These are phyloP conservation scores for Nemania bipapillata DNA, from an alignment of 2,329 filamentous ascomycete species.

Conservation along the genomic window DNA sequence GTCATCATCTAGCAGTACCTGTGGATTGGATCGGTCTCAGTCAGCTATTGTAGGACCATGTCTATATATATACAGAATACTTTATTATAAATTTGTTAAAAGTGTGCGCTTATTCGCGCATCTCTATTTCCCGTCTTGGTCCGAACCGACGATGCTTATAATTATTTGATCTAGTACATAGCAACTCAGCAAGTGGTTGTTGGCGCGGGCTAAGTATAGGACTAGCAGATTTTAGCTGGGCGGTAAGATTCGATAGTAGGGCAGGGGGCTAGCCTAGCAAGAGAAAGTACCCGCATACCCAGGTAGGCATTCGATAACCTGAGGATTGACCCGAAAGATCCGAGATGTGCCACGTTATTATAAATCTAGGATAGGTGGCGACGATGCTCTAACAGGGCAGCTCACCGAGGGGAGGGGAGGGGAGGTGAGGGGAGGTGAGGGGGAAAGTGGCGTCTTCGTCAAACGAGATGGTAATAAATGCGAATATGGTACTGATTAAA, in stretches of 20 bases:
- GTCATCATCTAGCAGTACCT: background rate
- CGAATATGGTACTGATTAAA: conserved; percentile 5
- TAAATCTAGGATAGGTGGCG: background rate
- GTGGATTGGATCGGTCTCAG: background rate
- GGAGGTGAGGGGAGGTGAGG: too few species aligned
- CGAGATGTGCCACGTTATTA: background rate
- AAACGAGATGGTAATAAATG: background rate
- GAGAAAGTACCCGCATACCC: too few species aligned
- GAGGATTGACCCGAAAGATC: background rate
- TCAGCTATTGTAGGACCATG: background rate
- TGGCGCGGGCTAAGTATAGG: background rate
- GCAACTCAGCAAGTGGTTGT: background rate
- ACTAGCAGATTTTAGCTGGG: background rate
- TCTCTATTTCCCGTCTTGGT: background rate
- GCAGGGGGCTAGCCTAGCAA: too few species aligned
- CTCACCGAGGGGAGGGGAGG: too few species aligned
- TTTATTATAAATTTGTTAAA: background rate
- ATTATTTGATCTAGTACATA: background rate
- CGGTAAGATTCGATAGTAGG: background rate
- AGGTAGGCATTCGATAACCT: too few species aligned
- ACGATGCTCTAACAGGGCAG: background rate
- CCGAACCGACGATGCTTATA: background rate
- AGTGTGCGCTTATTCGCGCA: background rate
- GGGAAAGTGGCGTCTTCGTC: background rate
- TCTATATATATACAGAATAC: too few species aligned